Conservation (phyloP, 768 basidiomycete genomes). For the Saitozyma sp. region DNA sequence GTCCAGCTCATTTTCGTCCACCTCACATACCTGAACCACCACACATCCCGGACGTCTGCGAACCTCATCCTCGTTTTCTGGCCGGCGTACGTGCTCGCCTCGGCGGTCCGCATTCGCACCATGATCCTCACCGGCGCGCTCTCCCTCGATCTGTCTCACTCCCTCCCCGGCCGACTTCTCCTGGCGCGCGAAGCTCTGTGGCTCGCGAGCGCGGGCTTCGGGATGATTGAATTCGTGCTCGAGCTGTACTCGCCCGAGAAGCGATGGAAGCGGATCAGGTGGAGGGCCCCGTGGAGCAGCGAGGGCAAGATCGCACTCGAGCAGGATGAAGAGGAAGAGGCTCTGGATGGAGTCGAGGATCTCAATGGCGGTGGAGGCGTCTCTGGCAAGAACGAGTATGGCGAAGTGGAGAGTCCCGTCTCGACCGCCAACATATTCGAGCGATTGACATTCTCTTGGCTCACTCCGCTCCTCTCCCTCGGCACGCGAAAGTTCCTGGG, state of each 20-base stretch:
- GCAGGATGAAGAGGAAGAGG: constrained; percentile 45
- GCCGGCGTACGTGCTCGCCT: constrained; percentile 63
- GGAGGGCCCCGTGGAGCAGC: constrained; percentile 24
- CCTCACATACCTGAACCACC: constrained; percentile 70
- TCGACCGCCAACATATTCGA: constrained; percentile 78
- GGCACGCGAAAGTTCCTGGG: constrained; percentile 62
- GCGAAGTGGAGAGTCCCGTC: constrained; percentile 64
- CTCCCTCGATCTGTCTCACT: constrained; percentile 41
- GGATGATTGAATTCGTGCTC: constrained; percentile 47
- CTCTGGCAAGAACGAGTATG: constrained; percentile 38
- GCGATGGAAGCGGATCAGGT: constrained; percentile 29
- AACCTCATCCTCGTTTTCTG: constrained; percentile 76
- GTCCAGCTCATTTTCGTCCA: constrained; percentile 58
- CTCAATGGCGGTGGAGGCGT: constrained; percentile 22
- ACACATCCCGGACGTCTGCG: constrained; percentile 68
- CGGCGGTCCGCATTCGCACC: constrained; percentile 67
- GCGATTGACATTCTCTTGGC: constrained; percentile 73
- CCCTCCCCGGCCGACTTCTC: constrained; percentile 21
- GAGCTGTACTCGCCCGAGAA: constrained; percentile 39
- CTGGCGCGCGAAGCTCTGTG: constrained; percentile 38
- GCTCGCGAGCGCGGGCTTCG: constrained; percentile 41
- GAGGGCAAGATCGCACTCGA: constrained; percentile 44
- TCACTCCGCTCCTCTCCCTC: constrained; percentile 60
- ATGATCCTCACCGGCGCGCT: constrained; percentile 37
- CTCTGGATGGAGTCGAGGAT: constrained; percentile 31